Evolutionary conservation across 2,329 filamentous ascomycete genomes (phyloP).

Genomic region (Hyphodiscus sp.): DNA sequence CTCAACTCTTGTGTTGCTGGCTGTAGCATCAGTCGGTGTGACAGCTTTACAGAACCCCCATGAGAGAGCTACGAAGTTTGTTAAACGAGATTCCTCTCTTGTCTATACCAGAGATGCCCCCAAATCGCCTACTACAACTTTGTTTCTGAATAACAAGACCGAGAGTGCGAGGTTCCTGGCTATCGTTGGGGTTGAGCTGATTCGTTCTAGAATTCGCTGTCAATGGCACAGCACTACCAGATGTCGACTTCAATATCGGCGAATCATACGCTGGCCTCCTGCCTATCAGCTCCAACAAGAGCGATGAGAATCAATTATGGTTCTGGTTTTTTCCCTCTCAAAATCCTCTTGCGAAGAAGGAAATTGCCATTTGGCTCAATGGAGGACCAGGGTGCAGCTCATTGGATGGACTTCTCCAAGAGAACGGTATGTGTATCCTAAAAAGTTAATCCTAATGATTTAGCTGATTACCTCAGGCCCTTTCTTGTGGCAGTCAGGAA

Average conservation of each 20-base stretch:
- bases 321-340: conserved; percentile 50
- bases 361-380: conserved; percentile 73
- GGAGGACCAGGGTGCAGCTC: conserved; percentile 60
- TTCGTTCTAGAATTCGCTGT: conserved; percentile 22
- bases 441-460: too few species aligned
- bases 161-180: conserved; percentile 6
- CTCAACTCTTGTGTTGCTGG: conserved; percentile 4
- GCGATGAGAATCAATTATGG: conserved; percentile 41
- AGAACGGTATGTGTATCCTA: too few species aligned
- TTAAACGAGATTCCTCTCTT: conserved; percentile 8
- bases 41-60: conserved; percentile 27
- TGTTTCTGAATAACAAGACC: conserved; percentile 17
- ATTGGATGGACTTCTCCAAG: conserved; percentile 30
- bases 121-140: conserved; percentile 8
- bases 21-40: conserved; percentile 21
- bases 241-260: conserved; percentile 26
- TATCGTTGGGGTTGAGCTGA: not conserved
- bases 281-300: conserved; percentile 42
- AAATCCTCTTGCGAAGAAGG: conserved; percentile 40
- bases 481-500: conserved; percentile 27
- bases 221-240: conserved; percentile 24
- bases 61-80: conserved; percentile 12
- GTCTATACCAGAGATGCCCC: conserved; percentile 8
- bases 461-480: too few species aligned
- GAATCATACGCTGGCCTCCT: conserved; percentile 35